Percentiles rank a stretch among this genome's conserved stretches.
These are phyloP conservation scores for Tubosaeta sp. DNA, from an alignment of 768 basidiomycete genomes.

Conservation along the genomic window DNA sequence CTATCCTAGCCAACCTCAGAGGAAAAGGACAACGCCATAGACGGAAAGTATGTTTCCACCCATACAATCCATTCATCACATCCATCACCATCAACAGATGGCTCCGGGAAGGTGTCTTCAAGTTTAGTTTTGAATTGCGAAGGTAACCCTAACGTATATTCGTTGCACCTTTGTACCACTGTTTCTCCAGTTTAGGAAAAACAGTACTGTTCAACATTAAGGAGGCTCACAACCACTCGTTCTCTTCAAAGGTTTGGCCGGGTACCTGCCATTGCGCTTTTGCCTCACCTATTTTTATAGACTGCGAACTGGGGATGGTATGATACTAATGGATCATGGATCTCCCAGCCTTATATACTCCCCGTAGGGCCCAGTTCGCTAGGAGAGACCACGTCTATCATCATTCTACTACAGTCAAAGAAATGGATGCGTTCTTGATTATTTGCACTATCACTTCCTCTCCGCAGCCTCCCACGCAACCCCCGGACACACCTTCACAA, in stretches of 20 bases:
- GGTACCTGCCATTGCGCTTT: not conserved
- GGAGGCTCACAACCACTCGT: slow-evolving; percentile 79
- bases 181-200: slow-evolving; percentile 38
- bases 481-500: slow-evolving; percentile 42
- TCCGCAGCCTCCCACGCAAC: slow-evolving; percentile 45
- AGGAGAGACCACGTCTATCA: slow-evolving; percentile 68
- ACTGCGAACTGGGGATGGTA: slow-evolving; percentile 91
- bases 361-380: slow-evolving; percentile 70
- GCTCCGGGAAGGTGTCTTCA: slow-evolving; percentile 81
- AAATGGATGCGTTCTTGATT: slow-evolving; percentile 68
- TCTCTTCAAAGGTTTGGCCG: slow-evolving; percentile 58
- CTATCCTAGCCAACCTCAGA: slow-evolving; percentile 61
- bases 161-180: not conserved
- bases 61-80: not conserved
- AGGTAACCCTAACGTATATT: slow-evolving; percentile 39
- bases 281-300: slow-evolving; percentile 32
- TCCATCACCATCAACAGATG: slow-evolving; percentile 44
- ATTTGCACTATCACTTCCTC: slow-evolving; percentile 75
- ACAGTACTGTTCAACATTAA: slow-evolving; percentile 56
- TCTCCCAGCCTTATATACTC: slow-evolving; percentile 1
- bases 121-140: slow-evolving; percentile 79
- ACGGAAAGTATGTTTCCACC: slow-evolving; percentile 47
- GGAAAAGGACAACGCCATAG: slow-evolving; percentile 64
- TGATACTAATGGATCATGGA: slow-evolving; percentile 2
- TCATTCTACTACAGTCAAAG: slow-evolving; percentile 45